These are phyloP conservation scores for Colletotrichum melonis DNA, from an alignment of 2,329 filamentous ascomycete genomes.

Conservation along the genomic window DNA sequence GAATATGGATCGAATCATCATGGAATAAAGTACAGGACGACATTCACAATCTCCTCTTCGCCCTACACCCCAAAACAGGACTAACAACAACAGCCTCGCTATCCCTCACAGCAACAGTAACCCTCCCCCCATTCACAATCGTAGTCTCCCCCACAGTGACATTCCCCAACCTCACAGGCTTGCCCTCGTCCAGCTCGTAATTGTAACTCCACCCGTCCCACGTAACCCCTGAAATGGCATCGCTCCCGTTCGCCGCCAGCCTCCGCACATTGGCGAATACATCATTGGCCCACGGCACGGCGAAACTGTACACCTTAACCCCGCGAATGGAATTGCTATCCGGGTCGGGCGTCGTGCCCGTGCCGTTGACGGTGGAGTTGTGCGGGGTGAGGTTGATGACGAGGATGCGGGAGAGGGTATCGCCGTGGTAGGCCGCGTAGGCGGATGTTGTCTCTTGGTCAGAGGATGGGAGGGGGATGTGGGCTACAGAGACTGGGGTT, in stretches of 20 bases:
- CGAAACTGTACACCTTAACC: constrained; percentile 53
- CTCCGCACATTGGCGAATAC: constrained; percentile 54
- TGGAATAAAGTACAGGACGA: too few species aligned
- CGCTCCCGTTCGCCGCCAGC: constrained; percentile 70
- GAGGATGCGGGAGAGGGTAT: constrained; percentile 58
- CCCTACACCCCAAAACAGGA: neutral
- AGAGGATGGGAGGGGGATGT: constrained; percentile 51
- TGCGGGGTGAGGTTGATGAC: constrained; percentile 69
- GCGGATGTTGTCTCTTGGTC: constrained; percentile 56
- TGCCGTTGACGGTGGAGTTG: constrained; percentile 65
- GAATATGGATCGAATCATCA: too few species aligned
- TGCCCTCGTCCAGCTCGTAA: constrained; percentile 65
- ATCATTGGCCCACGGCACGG: constrained; percentile 42
- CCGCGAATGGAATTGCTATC: constrained; percentile 42
- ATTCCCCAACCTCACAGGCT: constrained; percentile 64
- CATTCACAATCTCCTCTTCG: neutral
- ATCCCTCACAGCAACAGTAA: constrained; percentile 53
- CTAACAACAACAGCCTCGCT: constrained; percentile 54
- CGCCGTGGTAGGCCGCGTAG: constrained; percentile 65
- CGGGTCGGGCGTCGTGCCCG: constrained; percentile 40
- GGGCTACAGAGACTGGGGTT: constrained; percentile 55
- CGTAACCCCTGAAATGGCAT: constrained; percentile 70
- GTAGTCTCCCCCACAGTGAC: constrained; percentile 63
- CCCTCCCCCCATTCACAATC: constrained; percentile 48
- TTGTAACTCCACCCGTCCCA: constrained; percentile 73